phyloP scores from a whole-genome alignment of 805 yeast genomes.

The Wickerhamiella parazyma region DNA sequence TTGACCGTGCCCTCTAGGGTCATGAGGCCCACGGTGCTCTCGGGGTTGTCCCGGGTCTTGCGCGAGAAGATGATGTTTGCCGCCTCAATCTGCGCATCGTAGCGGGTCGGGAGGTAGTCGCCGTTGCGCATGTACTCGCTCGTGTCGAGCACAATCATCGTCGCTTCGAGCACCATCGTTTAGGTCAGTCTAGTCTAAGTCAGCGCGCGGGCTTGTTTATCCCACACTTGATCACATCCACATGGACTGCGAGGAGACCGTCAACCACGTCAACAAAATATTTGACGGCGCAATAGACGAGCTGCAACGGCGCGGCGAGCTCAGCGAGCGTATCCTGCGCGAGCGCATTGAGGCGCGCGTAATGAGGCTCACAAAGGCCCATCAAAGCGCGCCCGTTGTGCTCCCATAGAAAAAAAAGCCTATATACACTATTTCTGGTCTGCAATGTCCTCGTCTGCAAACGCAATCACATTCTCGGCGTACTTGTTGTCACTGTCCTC shows the following conservation, averaged over 20 bases:
- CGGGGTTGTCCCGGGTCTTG: slow-evolving; percentile 82
- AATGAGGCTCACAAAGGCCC: not conserved
- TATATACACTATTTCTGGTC: slow-evolving; percentile 2
- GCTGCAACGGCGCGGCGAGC: not conserved
- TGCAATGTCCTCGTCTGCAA: slow-evolving; percentile 39
- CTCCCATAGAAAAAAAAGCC: too few species aligned
- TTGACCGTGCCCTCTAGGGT: slow-evolving; percentile 86
- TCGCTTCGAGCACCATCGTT: slow-evolving; percentile 96
- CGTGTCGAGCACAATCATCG: slow-evolving; percentile 89
- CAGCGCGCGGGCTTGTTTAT: too few species aligned
- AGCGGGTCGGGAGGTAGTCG: slow-evolving; percentile 77
- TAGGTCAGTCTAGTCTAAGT: too few species aligned
- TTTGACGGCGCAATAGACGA: not conserved
- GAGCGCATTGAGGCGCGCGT: slow-evolving; percentile 4
- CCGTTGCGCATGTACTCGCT: slow-evolving; percentile 95
- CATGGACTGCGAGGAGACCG: not conserved
- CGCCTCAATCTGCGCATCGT: slow-evolving; percentile 84
- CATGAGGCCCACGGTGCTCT: slow-evolving; percentile 82
- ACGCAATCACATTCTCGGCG: slow-evolving; percentile 66
- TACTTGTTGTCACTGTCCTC: slow-evolving; percentile 88
- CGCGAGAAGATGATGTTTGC: slow-evolving; percentile 76
- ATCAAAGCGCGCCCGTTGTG: not conserved
- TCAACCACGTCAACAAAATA: not conserved
- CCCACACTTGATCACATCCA: not conserved
- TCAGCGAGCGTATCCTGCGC: not conserved